These are phyloP conservation scores for Primulina eburnea DNA, from an alignment of 257 asterid genomes.

Conservation along the genomic window DNA sequence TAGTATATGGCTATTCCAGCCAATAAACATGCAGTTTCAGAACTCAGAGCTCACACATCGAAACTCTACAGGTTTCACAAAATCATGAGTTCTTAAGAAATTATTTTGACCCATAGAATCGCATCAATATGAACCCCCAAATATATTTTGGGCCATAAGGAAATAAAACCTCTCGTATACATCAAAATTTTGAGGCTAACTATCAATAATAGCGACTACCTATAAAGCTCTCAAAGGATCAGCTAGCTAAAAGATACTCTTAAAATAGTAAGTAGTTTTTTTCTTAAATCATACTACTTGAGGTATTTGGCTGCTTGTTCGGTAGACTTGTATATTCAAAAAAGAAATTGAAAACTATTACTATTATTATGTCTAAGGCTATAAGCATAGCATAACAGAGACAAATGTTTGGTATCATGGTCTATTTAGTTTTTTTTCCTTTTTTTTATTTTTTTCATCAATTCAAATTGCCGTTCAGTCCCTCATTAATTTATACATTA, in stretches of 20 bases:
- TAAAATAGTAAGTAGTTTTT: neutral
- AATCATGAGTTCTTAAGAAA: neutral
- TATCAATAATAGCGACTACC: no score
- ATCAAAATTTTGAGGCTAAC: neutral
- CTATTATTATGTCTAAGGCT: no score
- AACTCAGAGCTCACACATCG: neutral
- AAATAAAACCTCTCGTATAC: neutral
- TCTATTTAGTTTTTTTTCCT: no score
- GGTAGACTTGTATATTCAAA: neutral
- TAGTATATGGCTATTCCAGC: neutral
- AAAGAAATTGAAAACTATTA: no score
- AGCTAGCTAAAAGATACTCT: slow-evolving; percentile 8
- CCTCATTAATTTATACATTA: no score
- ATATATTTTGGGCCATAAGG: neutral
- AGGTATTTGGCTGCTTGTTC: neutral
- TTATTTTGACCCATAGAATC: neutral
- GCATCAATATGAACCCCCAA: slow-evolving; percentile 1
- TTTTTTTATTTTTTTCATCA: no score
- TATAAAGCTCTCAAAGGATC: neutral
- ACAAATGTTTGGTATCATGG: no score
- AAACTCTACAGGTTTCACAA: slow-evolving; percentile 1
- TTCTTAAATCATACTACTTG: neutral
- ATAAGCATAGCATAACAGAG: no score
- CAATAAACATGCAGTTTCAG: slow-evolving; percentile 20
- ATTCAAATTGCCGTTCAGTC: no score